A percentile compares a stretch with the other conserved stretches of the same genome.
Evolutionary conservation across 495 filamentous ascomycete genomes (phyloP).

Genomic region (Cercophora scortea): DNA sequence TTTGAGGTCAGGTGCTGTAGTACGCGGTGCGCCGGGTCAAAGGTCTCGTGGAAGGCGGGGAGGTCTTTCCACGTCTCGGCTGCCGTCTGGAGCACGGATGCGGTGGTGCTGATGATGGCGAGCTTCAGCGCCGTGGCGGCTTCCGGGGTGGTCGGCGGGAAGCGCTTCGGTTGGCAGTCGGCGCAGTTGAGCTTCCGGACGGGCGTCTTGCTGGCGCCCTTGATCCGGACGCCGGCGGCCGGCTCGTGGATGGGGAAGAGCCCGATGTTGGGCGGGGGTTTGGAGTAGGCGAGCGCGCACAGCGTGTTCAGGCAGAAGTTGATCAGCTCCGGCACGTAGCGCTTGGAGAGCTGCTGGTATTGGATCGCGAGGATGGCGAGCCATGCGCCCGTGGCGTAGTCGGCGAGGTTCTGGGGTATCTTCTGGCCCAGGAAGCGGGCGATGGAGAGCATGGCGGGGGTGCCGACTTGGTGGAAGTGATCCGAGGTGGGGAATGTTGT

Average conservation of each 20-base stretch:
- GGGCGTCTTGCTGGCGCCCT: slow-evolving; percentile 19
- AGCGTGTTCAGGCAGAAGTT: slow-evolving; percentile 74
- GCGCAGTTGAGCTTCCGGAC: slow-evolving; percentile 37
- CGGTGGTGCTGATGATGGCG: slow-evolving; percentile 49
- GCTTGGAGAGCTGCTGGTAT: slow-evolving; percentile 72
- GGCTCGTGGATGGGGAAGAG: slow-evolving; percentile 58
- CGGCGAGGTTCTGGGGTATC: slow-evolving; percentile 50
- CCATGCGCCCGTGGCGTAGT: slow-evolving; percentile 70
- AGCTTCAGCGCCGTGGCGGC: slow-evolving; percentile 44
- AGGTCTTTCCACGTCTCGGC: slow-evolving; percentile 57
- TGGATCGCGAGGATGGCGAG: slow-evolving; percentile 66
- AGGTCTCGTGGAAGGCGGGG: slow-evolving; percentile 66
- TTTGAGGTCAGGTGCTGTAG: slow-evolving; percentile 46
- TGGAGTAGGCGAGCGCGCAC: slow-evolving; percentile 53
- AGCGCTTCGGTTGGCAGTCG: slow-evolving; percentile 40
- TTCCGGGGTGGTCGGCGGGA: slow-evolving; percentile 11
- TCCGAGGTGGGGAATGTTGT: slow-evolving; percentile 91
- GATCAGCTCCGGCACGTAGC: slow-evolving; percentile 81
- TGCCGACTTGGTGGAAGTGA: slow-evolving; percentile 89
- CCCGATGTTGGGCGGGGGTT: slow-evolving; percentile 35
- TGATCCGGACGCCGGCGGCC: slow-evolving; percentile 44
- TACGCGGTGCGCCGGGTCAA: slow-evolving; percentile 50
- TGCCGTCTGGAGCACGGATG: slow-evolving; percentile 50
- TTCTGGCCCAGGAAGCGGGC: slow-evolving; percentile 75
- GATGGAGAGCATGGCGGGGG: slow-evolving; percentile 77